These are phyloP conservation scores for Alloteropsis semialata DNA, from an alignment of 176 grass and related monocot species.

Conservation along the genomic window DNA sequence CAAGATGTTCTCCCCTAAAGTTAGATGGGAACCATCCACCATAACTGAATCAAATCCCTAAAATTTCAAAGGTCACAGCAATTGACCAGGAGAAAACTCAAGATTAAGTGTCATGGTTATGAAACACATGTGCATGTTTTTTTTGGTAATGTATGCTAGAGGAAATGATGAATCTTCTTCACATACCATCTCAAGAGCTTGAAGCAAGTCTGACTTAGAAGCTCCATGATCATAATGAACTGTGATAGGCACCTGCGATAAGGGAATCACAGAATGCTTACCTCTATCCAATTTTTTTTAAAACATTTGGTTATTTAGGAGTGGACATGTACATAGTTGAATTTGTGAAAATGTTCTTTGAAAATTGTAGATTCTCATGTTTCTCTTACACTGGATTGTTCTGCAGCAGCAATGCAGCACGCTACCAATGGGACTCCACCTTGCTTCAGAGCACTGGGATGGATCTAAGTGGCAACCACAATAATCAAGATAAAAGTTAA, in stretches of 20 bases:
- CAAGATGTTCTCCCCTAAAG: conserved; percentile 63
- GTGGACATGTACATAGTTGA: background rate
- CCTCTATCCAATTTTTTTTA: background rate
- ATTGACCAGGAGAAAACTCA: conserved; percentile 21
- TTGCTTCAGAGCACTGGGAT: conserved; percentile 89
- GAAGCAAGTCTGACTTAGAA: conserved; percentile 74
- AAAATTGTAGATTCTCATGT: conserved; percentile 3
- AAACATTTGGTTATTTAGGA: background rate
- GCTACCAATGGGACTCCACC: conserved; percentile 75
- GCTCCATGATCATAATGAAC: conserved; percentile 92
- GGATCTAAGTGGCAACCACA: conserved; percentile 60
- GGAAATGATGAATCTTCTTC: conserved; percentile 13
- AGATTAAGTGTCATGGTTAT: conserved; percentile 21
- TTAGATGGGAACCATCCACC: conserved; percentile 87
- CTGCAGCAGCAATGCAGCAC: conserved; percentile 86
- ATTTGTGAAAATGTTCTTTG: background rate
- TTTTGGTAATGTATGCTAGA: conserved; percentile 15
- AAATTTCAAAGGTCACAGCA: conserved; percentile 17
- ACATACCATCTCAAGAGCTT: conserved; percentile 87
- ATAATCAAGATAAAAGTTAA: conserved; percentile 11
- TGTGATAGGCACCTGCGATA: conserved; percentile 72
- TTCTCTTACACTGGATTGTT: conserved; percentile 67
- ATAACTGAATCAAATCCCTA: conserved; percentile 98
- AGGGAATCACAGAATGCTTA: conserved; percentile 29
- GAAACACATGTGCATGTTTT: conserved; percentile 11